These are phyloP conservation scores for Blastobotrys chiropterorum DNA, from an alignment of 805 yeast species.

Conservation along the genomic window DNA sequence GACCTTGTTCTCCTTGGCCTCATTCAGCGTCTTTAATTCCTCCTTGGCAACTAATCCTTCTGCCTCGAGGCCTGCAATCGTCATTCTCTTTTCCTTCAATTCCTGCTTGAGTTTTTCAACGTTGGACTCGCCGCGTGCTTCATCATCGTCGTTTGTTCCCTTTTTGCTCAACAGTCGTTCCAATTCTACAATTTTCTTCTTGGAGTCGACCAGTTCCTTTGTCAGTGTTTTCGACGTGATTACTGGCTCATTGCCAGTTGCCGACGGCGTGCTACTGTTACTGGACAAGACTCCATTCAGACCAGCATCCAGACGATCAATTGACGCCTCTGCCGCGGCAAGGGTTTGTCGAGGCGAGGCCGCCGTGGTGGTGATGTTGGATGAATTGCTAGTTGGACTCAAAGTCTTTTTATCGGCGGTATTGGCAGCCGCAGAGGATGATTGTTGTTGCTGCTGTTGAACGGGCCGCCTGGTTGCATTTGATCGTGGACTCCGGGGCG, in stretches of 20 bases:
- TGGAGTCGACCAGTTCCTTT: slow-evolving; percentile 23
- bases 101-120: slow-evolving; percentile 12
- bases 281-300: neutral
- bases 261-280: neutral
- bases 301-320: neutral
- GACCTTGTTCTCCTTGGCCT: slow-evolving; percentile 31
- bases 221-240: neutral
- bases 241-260: neutral
- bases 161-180: slow-evolving; percentile 19
- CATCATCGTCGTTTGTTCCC: slow-evolving; percentile 5
- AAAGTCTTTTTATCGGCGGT: neutral
- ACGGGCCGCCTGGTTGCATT: neutral
- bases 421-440: no score
- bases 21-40: slow-evolving; percentile 39
- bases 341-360: slow-evolving; percentile 1
- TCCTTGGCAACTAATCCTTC: slow-evolving; percentile 26
- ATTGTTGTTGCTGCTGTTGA: neutral
- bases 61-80: slow-evolving; percentile 34
- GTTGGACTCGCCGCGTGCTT: neutral
- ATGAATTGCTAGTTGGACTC: neutral
- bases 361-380: neutral
- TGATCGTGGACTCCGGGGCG: slow-evolving; percentile 3
- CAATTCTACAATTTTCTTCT: slow-evolving; percentile 24
- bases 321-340: neutral
- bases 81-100: slow-evolving; percentile 25